Conservation (phyloP, 2,329 filamentous ascomycete genomes). For the Phialocephala sp. region DNA sequence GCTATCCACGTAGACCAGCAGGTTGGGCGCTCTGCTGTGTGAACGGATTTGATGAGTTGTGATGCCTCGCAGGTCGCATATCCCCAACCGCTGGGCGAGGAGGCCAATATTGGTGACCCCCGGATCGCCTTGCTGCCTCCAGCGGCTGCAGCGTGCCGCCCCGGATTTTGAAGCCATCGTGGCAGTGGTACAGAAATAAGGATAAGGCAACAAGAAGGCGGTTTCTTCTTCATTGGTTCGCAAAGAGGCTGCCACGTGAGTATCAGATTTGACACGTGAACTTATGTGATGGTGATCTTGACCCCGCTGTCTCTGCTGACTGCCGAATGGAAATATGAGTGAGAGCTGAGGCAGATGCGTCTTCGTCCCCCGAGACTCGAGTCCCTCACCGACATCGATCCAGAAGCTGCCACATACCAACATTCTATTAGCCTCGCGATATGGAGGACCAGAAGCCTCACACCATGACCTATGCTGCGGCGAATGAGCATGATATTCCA, state of each 20-base stretch:
- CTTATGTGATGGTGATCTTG: neutral
- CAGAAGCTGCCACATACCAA: neutral
- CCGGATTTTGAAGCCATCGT: conserved; percentile 11
- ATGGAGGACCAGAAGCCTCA: neutral
- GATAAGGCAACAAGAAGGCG: neutral
- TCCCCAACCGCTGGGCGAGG: conserved; percentile 6
- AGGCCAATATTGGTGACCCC: conserved; percentile 11
- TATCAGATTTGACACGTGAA: neutral
- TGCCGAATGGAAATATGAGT: neutral
- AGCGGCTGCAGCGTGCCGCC: conserved; percentile 16
- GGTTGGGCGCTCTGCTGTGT: conserved; percentile 2
- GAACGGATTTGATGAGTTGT: neutral
- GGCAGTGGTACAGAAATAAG: neutral
- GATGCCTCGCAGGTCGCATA: conserved; percentile 4
- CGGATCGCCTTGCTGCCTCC: conserved; percentile 7
- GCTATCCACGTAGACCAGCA: neutral
- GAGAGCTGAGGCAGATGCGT: neutral
- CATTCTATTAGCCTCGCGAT: neutral
- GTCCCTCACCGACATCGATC: neutral
- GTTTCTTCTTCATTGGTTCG: neutral
- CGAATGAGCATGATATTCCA: neutral
- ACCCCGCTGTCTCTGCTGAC: neutral
- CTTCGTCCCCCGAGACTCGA: neutral
- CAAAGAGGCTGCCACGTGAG: neutral
- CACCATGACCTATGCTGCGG: neutral